Evolutionary conservation across 202 grass and related monocot species (phyloP).

Genomic region (Eragrostis tef): DNA sequence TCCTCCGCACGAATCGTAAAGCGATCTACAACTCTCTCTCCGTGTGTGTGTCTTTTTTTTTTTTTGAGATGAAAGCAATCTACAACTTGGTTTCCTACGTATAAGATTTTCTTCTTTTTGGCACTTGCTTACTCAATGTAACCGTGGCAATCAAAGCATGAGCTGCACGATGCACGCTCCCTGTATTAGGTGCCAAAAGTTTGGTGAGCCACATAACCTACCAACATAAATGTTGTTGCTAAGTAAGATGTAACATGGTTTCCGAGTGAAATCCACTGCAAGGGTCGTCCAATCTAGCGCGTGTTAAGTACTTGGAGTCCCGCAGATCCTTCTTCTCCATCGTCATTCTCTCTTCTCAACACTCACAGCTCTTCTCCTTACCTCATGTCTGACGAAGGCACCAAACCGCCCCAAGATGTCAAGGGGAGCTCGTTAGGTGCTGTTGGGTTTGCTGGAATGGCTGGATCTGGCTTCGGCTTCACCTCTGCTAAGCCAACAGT

Average conservation of each 20-base stretch:
- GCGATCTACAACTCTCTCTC: too few relatives aligned
- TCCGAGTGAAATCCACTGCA: neutral
- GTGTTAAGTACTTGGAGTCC: neutral
- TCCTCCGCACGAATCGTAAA: too few relatives aligned
- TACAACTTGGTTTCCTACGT: too few relatives aligned
- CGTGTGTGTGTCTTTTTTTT: too few relatives aligned
- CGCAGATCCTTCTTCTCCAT: neutral
- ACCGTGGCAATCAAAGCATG: neutral
- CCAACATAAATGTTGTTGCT: slow-evolving; percentile 3
- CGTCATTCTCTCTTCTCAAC: too few relatives aligned
- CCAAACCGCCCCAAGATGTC: neutral
- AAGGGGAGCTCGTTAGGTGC: too few relatives aligned
- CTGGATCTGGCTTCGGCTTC: too few relatives aligned
- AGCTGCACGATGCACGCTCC: neutral
- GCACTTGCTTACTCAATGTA: neutral
- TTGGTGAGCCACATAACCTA: neutral
- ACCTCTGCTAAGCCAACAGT: too few relatives aligned
- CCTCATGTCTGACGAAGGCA: slow-evolving; percentile 24
- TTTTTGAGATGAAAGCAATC: too few relatives aligned
- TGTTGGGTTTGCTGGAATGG: too few relatives aligned
- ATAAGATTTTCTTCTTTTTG: neutral
- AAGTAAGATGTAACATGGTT: neutral
- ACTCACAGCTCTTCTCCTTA: too few relatives aligned
- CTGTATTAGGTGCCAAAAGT: neutral
- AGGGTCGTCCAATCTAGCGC: neutral